Base-by-base conservation (phyloP, 2,329 filamentous ascomycete species). In the Nemania diffusa region DNA sequence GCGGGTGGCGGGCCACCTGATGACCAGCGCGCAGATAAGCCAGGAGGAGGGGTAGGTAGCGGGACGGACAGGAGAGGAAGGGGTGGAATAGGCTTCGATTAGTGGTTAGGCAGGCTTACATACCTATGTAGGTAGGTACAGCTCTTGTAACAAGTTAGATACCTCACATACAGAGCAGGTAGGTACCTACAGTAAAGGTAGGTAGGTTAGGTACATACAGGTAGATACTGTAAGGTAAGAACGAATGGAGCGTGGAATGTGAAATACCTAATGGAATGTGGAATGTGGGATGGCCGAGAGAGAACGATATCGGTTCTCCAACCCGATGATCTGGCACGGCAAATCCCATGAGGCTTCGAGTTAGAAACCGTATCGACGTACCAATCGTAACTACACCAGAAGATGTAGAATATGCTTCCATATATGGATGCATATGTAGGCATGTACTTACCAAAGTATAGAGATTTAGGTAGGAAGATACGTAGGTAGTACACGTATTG, bases 1-100 rank as follows among this genome's bases (percentile, higher is more conserved):
- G 40, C 40, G 22, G 52, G 55, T 46, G 62, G 51, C 64, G 63
- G 66, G 26, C 48, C 61, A 64, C 61, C 58, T 67, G 64, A 62
- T 64, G 62, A 32, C 50, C 57, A 68, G 59, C 53, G 59, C 53
- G 50, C 62, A 57, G 62, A 65, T 67, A 68, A 70, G 60, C 62
- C 52, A 40, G 32, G 32, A 65, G 60, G 64, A 69, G 64, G 62
- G 62, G 61, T 64, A 58, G 61, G 57, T 62, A 56, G 51, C 15
- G 51, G 29, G 6, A 50, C 17, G 17, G 51, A 46, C 13, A 24
- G n/a, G 9, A 20, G 11, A n/a, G n/a, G n/a, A 24, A 13, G 26
- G 13, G 24, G 48, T 29, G 15, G n/a, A n/a, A 22, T 27, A 13
- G 8, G 22, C 20, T 22, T 24, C n/a, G n/a, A 24, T 29, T 5